Evolutionary conservation across 768 basidiomycete species (phyloP), one percentile per base, ranked within the genome.

Genomic region (Coprinopsis marcescibilis): DNA sequence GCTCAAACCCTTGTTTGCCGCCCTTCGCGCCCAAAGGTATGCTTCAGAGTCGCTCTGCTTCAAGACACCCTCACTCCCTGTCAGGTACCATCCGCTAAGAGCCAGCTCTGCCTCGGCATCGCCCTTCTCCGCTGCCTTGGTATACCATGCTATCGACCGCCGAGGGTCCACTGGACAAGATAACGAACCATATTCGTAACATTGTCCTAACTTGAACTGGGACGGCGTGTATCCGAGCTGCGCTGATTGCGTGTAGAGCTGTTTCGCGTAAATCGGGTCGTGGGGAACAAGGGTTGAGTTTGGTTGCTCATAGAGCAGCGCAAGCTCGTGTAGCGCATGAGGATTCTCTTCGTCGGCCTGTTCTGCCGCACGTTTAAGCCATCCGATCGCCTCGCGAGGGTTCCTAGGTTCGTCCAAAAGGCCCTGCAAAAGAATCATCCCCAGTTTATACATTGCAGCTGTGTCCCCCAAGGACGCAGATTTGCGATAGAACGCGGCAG

Each of bases 371-470:
- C 93, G 80, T 55, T 86, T 85, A 46, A 99, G 72, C 96, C 96
- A 99, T 48, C 82, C 85, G 54, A 95, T 80, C 4, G 93, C 94
- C 61, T 99, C 96, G 25, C 93, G 80, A 1, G 82, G 82, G 60
- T 96, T 96, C 52, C 78, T 82, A 46, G 75, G 79, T 62, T 94
- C 90, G 20, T 82, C 85, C 3, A 97, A 74, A 13, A 81, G 66
- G 10, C 94, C 95, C 27, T 89, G 79, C 17, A 98, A 73, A 24
- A 96, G 75, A 52, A 97, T 88, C 85, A 96, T 94, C n/a, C 93
- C 93, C n/a, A 99, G 81, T 65, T 98, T 98, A 72, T 96, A 98
- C 96, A 98, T 99, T 2, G 93, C 96, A 21, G 95, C 83, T 0
- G 95, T 97, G 63, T 98, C 96, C 15, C 94, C 94, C 27, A 98